Percentiles rank a stretch among this genome's conserved stretches.
phyloP scores from a whole-genome alignment of 2,329 filamentous ascomycete genomes.

The Aspergillus pseudonomiae region DNA sequence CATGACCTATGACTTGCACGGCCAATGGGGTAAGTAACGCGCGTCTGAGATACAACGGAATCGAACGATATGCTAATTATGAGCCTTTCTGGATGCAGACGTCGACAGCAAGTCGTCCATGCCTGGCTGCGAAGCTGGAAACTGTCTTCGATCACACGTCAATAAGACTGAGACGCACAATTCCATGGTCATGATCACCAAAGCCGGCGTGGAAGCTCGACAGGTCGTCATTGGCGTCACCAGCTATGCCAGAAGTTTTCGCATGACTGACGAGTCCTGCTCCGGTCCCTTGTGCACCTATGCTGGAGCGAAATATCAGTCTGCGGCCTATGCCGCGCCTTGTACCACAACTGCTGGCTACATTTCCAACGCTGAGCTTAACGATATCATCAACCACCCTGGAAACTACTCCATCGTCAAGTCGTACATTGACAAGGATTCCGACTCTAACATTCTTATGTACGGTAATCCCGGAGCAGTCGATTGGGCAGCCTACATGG shows the following conservation, averaged over 20 bases:
- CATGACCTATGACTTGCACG: slow-evolving; percentile 46
- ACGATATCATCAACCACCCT: background rate
- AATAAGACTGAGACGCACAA: background rate
- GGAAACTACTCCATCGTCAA: background rate
- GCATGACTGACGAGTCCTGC: slow-evolving; percentile 3
- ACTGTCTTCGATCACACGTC: slow-evolving; percentile 41
- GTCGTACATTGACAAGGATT: background rate
- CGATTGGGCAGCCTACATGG: slow-evolving; percentile 3
- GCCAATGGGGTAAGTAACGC: slow-evolving; percentile 16
- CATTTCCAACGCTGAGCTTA: slow-evolving; percentile 4
- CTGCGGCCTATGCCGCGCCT: background rate
- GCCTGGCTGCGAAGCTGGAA: slow-evolving; percentile 30
- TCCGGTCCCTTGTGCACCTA: slow-evolving; percentile 1
- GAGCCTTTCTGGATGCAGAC: background rate
- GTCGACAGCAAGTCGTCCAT: slow-evolving; percentile 1
- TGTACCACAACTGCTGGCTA: slow-evolving; percentile 3
- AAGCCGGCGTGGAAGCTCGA: slow-evolving; percentile 2
- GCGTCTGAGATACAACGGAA: background rate
- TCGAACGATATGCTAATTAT: background rate
- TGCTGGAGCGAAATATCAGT: background rate
- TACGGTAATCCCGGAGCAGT: background rate
- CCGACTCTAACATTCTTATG: background rate
- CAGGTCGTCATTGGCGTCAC: background rate
- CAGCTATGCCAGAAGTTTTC: slow-evolving; percentile 2
- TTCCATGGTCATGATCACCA: background rate